Evolutionary conservation across 768 basidiomycete species (phyloP), one percentile per base, ranked within the genome.

Genomic region (Exidia glandulosa): DNA sequence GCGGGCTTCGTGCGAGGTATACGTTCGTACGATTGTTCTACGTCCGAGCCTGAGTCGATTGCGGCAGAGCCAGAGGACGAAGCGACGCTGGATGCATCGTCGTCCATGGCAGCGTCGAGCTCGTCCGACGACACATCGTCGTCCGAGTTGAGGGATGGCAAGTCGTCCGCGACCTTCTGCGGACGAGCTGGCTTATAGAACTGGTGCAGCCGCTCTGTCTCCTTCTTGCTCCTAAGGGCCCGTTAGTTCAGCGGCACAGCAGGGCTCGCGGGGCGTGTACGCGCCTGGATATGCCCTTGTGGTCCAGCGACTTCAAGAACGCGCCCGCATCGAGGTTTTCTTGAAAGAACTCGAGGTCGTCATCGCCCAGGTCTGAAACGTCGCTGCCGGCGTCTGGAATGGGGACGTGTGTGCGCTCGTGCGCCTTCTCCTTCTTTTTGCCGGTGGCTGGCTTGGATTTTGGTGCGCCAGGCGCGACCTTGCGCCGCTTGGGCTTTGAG

Each of bases 231-330:
- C 83, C 90, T 94, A 25, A 58, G 37, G 13, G 62, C 60, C 33
- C 57, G 55, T 64, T 56, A 37, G 57, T 59, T 45, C 32, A 61
- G 32, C 34, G 52, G 57, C 54, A 31, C 60, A 29, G 3, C 48
- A 57, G 1, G 19, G 23, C 16, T n/a, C 14, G 47, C 36, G 9
- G 3, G 45, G 57, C 10, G 19, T n/a, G n/a, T n/a, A 72, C 81
- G 61, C 67, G 90, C 94, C 87, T 80, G 62, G 88, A 78, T 60
- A 97, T 88, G n/a, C 83, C 88, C 65, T 82, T 83, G 62, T 80
- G 78, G 71, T 97, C 92, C 58, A 96, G 73, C 25, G 73, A 75
- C 32, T 79, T 73, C 62, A 97, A 72, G 72, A 97, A 97, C 32
- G 77, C 74, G 33, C 78, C 77, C 2, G 82, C 79, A 27, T 75